Percentiles rank a stretch among this genome's conserved stretches.
Evolutionary conservation across 768 basidiomycete species (phyloP).

Genomic region (Lactarius pseudohatsudake): DNA sequence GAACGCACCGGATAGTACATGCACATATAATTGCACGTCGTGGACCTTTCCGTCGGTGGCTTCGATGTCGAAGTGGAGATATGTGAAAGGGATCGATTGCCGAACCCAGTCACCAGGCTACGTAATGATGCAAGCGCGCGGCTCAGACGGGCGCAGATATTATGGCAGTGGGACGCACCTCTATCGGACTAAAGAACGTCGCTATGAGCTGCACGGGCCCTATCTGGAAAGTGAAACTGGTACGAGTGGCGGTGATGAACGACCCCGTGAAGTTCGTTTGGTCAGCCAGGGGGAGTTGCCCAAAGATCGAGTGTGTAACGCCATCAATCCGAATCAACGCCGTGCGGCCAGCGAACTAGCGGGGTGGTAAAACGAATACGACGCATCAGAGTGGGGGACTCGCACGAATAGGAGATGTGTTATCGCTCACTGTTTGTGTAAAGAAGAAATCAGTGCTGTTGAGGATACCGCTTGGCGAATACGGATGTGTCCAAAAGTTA

Average conservation of each 20-base stretch:
- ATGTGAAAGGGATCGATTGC: conserved; percentile 39
- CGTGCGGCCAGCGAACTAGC: conserved; percentile 8
- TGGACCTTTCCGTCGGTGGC: conserved; percentile 34
- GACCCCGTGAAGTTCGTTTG: conserved; percentile 2
- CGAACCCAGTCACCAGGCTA: conserved; percentile 22
- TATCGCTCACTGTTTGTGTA: conserved; percentile 2
- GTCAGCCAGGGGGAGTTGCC: neutral
- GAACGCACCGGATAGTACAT: conserved; percentile 34
- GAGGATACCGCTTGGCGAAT: too few species aligned
- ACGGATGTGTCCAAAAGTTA: conserved; percentile 15
- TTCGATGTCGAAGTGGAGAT: conserved; percentile 31
- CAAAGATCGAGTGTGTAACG: conserved; percentile 14
- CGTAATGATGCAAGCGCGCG: neutral
- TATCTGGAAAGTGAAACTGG: conserved; percentile 10
- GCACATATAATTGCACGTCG: conserved; percentile 35
- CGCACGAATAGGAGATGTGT: neutral
- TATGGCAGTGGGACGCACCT: conserved; percentile 10
- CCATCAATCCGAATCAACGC: conserved; percentile 21
- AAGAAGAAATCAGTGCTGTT: neutral
- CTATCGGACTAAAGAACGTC: conserved; percentile 27
- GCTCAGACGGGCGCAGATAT: neutral
- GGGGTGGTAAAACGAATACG: neutral
- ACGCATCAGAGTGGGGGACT: neutral
- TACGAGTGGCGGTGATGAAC: conserved; percentile 19
- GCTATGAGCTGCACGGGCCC: conserved; percentile 6